phyloP scores from a whole-genome alignment of 257 asterid genomes.

The Nicotiana benthamiana region DNA sequence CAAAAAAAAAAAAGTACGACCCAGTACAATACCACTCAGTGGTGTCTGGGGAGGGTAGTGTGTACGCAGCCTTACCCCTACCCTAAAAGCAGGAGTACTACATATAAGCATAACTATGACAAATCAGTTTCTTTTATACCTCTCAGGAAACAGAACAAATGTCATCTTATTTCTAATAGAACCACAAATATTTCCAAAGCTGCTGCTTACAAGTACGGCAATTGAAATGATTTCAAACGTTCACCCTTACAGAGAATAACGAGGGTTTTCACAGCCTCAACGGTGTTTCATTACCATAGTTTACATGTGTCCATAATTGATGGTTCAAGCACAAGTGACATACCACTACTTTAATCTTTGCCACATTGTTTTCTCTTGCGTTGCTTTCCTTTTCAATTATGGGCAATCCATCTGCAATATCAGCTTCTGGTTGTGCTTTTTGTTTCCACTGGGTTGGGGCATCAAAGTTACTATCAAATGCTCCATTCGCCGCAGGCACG shows the following conservation, averaged over 20 bases:
- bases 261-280: not conserved
- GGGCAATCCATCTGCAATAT: conserved; percentile 39
- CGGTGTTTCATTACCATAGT: not conserved
- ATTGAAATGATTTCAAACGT: not conserved
- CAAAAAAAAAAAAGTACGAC: no score
- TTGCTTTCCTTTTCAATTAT: conserved; percentile 56
- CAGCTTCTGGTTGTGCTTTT: conserved; percentile 54
- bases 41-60: no score
- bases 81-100: not conserved
- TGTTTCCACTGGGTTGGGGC: conserved; percentile 43
- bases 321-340: conserved; percentile 13
- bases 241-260: not conserved
- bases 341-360: conserved; percentile 99
- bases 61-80: no score
- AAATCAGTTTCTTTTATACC: not conserved
- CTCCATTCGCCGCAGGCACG: conserved; percentile 76
- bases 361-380: conserved; percentile 88
- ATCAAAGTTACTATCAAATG: conserved; percentile 62
- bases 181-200: not conserved
- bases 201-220: not conserved
- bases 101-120: not conserved
- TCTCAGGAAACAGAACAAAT: not conserved
- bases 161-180: not conserved
- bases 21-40: no score
- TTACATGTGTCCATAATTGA: not conserved